These are phyloP conservation scores for Fusarium sp. DNA, from an alignment of 2,329 filamentous ascomycete species.

Conservation along the genomic window DNA sequence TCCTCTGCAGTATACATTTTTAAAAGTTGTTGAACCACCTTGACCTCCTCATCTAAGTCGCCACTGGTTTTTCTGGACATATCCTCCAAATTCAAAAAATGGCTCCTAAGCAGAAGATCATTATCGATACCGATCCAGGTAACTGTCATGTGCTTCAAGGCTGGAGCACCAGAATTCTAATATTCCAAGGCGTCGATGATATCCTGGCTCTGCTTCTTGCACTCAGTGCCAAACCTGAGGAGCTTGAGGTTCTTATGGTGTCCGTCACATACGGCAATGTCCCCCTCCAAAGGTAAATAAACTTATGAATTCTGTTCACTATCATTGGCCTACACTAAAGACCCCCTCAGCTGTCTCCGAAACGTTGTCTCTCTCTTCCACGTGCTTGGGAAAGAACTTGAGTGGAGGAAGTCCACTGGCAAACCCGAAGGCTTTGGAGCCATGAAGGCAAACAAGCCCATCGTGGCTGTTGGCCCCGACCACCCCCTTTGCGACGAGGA, in stretches of 20 bases:
- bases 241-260: constrained; percentile 84
- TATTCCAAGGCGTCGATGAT: constrained; percentile 78
- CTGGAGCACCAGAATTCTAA: not conserved
- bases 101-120: constrained; percentile 77
- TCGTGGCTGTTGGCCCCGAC: constrained; percentile 86
- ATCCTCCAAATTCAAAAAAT: constrained; percentile 44
- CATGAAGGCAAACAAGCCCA: constrained; percentile 76
- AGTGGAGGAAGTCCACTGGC: constrained; percentile 78
- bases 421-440: constrained; percentile 75
- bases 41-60: not conserved
- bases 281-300: constrained; percentile 74
- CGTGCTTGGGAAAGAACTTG: constrained; percentile 86
- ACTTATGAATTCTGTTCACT: constrained; percentile 19
- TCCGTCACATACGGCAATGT: constrained; percentile 96
- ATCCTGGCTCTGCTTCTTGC: constrained; percentile 87
- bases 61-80: not conserved
- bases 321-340: not conserved
- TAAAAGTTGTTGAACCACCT: not conserved
- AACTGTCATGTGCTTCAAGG: constrained; percentile 32
- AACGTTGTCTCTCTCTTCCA: constrained; percentile 93
- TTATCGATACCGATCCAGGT: constrained; percentile 96
- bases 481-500: constrained; percentile 85
- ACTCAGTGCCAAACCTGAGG: constrained; percentile 80
- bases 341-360: constrained; percentile 71
- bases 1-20: not conserved